These are phyloP conservation scores for Pyricularia pennisetigena DNA, from an alignment of 2,329 filamentous ascomycete genomes.

Conservation along the genomic window DNA sequence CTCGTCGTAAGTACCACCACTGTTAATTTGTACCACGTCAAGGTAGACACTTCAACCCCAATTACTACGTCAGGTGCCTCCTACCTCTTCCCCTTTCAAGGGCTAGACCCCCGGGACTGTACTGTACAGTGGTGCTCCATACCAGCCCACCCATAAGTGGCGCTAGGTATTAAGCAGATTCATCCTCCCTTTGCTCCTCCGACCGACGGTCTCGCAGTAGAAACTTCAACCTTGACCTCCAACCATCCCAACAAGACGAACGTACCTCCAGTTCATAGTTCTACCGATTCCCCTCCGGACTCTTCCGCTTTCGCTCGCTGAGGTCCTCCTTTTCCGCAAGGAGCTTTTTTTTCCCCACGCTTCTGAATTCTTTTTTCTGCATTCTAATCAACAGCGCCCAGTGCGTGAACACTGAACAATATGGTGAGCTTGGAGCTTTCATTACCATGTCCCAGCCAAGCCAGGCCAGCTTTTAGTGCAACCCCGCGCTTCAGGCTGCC, in stretches of 20 bases:
- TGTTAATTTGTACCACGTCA: background rate
- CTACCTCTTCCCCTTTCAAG: background rate
- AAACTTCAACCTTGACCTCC: background rate
- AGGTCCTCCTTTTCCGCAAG: background rate
- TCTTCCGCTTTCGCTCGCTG: constrained; percentile 1
- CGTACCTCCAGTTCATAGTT: background rate
- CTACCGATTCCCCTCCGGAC: background rate
- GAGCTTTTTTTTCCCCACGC: background rate
- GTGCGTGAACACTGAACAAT: background rate
- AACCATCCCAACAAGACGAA: background rate
- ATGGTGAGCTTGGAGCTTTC: background rate
- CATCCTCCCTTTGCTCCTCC: background rate
- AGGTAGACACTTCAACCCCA: background rate
- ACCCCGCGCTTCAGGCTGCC: background rate
- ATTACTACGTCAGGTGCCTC: background rate
- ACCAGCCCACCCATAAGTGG: background rate
- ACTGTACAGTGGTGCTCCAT: background rate
- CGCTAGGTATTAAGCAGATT: background rate
- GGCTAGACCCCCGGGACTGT: background rate
- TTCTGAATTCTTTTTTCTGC: background rate
- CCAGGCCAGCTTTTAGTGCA: background rate
- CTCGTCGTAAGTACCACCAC: background rate
- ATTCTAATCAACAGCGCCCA: background rate
- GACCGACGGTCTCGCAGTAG: background rate
- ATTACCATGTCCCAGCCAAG: background rate